These are phyloP conservation scores for Debaryomyces singareniensis DNA, from an alignment of 1,139 yeast species.

Conservation along the genomic window DNA sequence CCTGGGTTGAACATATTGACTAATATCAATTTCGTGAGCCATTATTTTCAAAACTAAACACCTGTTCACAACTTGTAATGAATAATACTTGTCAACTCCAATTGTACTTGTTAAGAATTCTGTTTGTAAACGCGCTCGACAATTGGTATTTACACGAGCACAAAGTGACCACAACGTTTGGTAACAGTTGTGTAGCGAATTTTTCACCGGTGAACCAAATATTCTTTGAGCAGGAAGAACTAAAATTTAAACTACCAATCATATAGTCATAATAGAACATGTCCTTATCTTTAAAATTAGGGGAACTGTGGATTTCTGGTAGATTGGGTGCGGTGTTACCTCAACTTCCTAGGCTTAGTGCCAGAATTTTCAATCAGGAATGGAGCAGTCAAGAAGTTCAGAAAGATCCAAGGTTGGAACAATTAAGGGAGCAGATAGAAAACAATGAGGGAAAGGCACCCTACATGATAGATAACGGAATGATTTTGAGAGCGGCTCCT, in stretches of 20 bases:
- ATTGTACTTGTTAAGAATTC: too few relatives aligned
- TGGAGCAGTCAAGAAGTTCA: not conserved
- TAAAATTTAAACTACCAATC: too few relatives aligned
- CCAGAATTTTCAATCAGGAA: slow-evolving; percentile 5
- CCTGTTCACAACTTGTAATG: too few relatives aligned
- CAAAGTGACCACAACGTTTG: not conserved
- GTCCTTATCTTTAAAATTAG: not conserved
- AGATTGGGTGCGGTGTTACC: slow-evolving; percentile 16
- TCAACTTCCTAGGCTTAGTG: slow-evolving; percentile 16
- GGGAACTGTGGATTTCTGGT: slow-evolving; percentile 5
- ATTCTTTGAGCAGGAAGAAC: too few relatives aligned
- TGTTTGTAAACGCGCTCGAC: not conserved
- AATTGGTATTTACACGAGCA: not conserved
- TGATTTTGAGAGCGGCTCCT: slow-evolving; percentile 76
- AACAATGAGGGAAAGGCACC: slow-evolving; percentile 22
- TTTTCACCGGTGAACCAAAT: too few relatives aligned
- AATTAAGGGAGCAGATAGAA: slow-evolving; percentile 25
- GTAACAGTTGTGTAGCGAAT: not conserved
- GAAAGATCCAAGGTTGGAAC: slow-evolving; percentile 22
- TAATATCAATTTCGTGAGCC: slow-evolving; percentile 7
- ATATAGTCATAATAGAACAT: not conserved
- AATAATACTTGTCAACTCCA: too few relatives aligned
- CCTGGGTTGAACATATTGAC: slow-evolving; percentile 22
- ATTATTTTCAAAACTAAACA: too few relatives aligned
- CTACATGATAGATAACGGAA: slow-evolving; percentile 49